Percentiles rank a stretch among this genome's conserved stretches.
Conservation (phyloP, 2,329 filamentous ascomycete species). For the Cladosporium colombiae region DNA sequence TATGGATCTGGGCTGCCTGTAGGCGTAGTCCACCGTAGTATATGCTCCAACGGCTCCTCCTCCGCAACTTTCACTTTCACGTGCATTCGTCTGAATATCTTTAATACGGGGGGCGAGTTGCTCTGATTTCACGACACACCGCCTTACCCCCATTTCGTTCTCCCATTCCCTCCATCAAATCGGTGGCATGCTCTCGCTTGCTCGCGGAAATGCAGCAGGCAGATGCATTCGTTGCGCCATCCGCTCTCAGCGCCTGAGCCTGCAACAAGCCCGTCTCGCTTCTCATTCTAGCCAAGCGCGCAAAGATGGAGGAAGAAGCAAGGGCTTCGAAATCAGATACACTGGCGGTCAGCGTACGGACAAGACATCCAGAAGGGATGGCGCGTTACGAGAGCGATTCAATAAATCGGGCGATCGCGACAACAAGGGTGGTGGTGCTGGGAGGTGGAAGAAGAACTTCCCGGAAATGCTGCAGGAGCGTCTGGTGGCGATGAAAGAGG, state of each 20-base stretch:
- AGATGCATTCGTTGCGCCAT: conserved; percentile 46
- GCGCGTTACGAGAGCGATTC: background rate
- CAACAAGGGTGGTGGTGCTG: background rate
- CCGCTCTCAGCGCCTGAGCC: conserved; percentile 31
- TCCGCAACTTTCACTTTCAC: conserved; percentile 12
- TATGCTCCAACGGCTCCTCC: background rate
- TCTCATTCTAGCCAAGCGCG: conserved; percentile 3
- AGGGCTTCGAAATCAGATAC: conserved; percentile 2
- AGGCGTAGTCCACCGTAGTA: background rate
- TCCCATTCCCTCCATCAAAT: background rate
- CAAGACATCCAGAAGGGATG: background rate
- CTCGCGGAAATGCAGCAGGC: conserved; percentile 24
- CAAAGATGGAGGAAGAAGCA: background rate
- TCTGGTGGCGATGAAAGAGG: conserved; percentile 29
- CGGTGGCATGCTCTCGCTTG: conserved; percentile 22
- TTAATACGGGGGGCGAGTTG: conserved; percentile 1
- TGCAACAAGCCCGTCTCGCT: conserved; percentile 35
- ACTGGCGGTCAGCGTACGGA: background rate
- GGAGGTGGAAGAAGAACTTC: conserved; percentile 22
- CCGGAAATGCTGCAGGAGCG: conserved; percentile 28
- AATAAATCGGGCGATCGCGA: background rate
- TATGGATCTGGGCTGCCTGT: background rate
- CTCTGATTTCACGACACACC: background rate
- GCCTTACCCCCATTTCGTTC: background rate
- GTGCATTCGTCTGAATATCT: conserved; percentile 9